These are phyloP conservation scores for Brassica balearica DNA, from an alignment of 441 rosid genomes.

Conservation along the genomic window DNA sequence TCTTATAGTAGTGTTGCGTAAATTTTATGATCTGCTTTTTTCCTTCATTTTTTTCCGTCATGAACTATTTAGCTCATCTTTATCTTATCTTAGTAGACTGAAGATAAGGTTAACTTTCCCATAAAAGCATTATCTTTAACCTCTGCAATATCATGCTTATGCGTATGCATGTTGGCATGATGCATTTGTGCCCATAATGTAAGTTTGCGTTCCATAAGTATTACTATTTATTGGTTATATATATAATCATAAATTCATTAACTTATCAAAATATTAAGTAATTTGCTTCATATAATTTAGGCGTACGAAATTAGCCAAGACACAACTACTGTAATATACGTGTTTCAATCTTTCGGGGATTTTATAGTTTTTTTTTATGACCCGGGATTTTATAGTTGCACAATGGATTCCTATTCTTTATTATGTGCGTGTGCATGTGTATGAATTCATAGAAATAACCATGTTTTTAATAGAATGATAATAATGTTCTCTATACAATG, in stretches of 20 bases:
- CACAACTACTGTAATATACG: neutral
- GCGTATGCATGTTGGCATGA: constrained; percentile 27
- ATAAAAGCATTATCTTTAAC: neutral
- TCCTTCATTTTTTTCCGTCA: neutral
- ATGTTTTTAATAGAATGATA: neutral
- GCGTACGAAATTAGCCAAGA: neutral
- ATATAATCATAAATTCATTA: neutral
- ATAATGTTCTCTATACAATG: neutral
- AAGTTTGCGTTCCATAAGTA: constrained; percentile 11
- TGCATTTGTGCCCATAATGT: constrained; percentile 12
- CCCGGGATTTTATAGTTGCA: neutral
- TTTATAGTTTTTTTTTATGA: neutral
- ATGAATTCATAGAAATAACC: constrained; percentile 4
- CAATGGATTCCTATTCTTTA: neutral
- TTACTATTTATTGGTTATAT: neutral
- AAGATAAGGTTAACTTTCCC: constrained; percentile 35
- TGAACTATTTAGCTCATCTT: neutral
- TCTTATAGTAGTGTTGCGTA: neutral
- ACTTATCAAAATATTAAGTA: neutral
- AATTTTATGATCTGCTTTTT: neutral
- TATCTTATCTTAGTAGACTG: constrained; percentile 26
- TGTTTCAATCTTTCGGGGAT: neutral
- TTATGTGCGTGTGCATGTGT: neutral
- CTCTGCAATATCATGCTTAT: constrained; percentile 21
- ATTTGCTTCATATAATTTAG: neutral